These are phyloP conservation scores for Potentilla sterilis DNA, from an alignment of 306 rosid species.

Conservation along the genomic window DNA sequence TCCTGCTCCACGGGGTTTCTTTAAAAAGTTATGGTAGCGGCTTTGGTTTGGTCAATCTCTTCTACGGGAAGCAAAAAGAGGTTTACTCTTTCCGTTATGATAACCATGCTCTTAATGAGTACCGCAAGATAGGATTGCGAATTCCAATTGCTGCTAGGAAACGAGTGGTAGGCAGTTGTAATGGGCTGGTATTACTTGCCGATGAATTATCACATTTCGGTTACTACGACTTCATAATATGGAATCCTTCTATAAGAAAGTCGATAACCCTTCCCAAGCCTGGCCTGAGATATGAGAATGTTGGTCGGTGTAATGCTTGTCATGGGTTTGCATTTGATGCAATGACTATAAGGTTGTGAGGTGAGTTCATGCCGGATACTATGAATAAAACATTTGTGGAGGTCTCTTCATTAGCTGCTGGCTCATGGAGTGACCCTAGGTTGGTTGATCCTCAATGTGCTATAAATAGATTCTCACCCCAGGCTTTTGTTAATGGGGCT, in stretches of 20 bases:
- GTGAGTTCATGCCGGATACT: neutral
- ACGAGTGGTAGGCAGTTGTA: neutral
- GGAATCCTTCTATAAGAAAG: neutral
- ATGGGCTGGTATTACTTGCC: neutral
- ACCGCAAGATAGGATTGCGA: neutral
- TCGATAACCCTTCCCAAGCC: neutral
- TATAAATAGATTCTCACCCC: neutral
- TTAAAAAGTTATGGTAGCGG: neutral
- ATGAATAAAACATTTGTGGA: neutral
- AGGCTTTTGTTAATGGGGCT: slow-evolving; percentile 1
- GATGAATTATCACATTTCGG: neutral
- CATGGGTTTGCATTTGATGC: neutral
- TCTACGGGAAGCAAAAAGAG: too few species aligned
- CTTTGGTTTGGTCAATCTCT: too few species aligned
- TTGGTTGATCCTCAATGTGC: neutral
- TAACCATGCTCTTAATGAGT: neutral
- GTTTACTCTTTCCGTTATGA: neutral
- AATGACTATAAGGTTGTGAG: neutral
- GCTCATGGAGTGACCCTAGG: neutral
- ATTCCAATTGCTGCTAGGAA: neutral
- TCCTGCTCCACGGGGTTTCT: neutral
- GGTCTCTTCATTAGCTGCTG: neutral
- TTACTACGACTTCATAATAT: neutral
- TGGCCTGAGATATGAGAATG: neutral
- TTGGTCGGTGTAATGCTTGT: neutral